These are phyloP conservation scores for Oryza longistaminata DNA, from an alignment of 176 grass and related monocot genomes.

Conservation along the genomic window DNA sequence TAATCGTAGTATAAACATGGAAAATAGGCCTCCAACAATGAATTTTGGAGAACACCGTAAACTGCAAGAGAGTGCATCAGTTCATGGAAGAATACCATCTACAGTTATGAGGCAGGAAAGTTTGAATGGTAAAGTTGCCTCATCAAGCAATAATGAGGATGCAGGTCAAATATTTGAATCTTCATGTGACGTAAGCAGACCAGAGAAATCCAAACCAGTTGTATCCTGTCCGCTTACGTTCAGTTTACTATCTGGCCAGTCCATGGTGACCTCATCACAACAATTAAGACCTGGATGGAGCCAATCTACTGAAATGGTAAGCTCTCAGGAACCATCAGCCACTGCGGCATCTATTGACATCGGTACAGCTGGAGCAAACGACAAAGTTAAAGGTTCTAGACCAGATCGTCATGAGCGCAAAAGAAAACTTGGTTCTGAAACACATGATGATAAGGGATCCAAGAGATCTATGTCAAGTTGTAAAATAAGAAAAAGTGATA, in stretches of 20 bases:
- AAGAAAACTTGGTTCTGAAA: slow-evolving; percentile 37
- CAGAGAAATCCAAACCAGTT: slow-evolving; percentile 12
- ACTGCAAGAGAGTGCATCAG: slow-evolving; percentile 6
- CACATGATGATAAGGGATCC: slow-evolving; percentile 32
- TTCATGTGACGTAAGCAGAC: neutral
- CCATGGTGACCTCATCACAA: neutral
- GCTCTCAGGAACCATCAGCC: slow-evolving; percentile 14
- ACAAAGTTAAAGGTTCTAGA: slow-evolving; percentile 26
- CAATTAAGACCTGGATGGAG: neutral
- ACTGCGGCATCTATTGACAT: slow-evolving; percentile 11
- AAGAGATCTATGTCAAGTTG: slow-evolving; percentile 31
- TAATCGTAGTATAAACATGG: slow-evolving; percentile 21
- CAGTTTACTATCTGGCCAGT: neutral
- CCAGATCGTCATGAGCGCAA: slow-evolving; percentile 16
- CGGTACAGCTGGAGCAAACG: neutral
- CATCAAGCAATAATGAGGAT: slow-evolving; percentile 3
- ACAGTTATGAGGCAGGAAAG: slow-evolving; percentile 36
- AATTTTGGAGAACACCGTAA: neutral
- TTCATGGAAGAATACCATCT: slow-evolving; percentile 9
- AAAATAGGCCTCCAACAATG: neutral
- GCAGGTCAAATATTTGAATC: neutral
- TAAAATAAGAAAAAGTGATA: slow-evolving; percentile 56
- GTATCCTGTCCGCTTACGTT: neutral
- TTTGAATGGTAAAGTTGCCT: slow-evolving; percentile 31
- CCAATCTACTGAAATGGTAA: slow-evolving; percentile 33